These are phyloP conservation scores for Coemansia sp. DNA, from an alignment of 192 early-diverging fungal species.

Conservation along the genomic window DNA sequence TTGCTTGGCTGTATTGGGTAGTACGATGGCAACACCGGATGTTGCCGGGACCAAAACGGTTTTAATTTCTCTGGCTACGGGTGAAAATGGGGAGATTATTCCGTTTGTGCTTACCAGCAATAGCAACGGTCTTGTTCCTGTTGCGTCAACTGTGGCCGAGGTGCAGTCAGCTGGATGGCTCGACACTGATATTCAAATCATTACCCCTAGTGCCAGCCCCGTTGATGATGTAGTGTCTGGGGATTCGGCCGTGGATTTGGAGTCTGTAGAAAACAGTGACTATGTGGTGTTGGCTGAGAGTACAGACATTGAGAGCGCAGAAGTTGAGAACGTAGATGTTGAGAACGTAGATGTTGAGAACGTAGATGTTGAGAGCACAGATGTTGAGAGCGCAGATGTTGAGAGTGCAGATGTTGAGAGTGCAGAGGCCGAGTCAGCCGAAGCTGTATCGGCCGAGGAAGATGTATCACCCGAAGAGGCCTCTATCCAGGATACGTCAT, in stretches of 20 bases:
- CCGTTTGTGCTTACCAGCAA: slow-evolving; percentile 30
- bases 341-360: neutral
- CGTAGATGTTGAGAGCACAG: neutral
- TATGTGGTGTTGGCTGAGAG: no score
- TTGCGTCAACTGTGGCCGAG: neutral
- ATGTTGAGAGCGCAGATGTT: neutral
- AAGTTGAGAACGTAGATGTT: no score
- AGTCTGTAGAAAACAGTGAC: neutral
- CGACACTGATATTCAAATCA: neutral
- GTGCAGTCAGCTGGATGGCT: neutral
- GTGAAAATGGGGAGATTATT: slow-evolving; percentile 28
- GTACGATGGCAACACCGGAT: slow-evolving; percentile 23
- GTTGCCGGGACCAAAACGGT: slow-evolving; percentile 37
- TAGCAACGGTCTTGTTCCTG: slow-evolving; percentile 13
- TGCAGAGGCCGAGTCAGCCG: neutral
- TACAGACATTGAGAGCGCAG: no score
- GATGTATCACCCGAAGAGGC: neutral
- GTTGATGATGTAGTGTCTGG: neutral
- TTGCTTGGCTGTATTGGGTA: neutral
- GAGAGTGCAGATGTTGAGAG: neutral
- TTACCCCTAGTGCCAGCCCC: neutral
- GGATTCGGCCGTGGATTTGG: neutral
- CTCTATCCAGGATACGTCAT: no score
- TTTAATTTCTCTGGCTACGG: slow-evolving; percentile 39
- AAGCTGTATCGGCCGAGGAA: neutral